phyloP scores from a whole-genome alignment of 306 rosid species.

The Alnus rubra region DNA sequence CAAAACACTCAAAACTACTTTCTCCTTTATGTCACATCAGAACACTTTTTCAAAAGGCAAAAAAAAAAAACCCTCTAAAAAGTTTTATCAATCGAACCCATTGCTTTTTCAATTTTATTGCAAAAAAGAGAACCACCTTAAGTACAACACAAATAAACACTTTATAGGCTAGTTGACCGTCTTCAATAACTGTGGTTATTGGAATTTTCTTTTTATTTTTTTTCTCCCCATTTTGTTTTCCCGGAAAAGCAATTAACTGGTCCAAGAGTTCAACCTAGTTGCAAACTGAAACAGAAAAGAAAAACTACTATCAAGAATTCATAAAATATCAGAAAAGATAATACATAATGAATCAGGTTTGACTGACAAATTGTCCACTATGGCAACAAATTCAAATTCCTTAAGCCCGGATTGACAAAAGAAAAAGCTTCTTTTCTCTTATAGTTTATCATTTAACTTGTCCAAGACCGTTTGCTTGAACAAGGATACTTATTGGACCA shows the following conservation, averaged over 20 bases:
- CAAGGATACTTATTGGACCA: neutral
- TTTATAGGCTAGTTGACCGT: neutral
- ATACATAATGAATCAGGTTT: neutral
- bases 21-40: no score
- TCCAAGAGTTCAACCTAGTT: neutral
- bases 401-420: neutral
- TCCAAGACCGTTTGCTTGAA: neutral
- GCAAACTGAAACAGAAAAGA: neutral
- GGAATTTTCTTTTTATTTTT: neutral
- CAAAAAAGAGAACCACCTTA: neutral
- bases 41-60: no score
- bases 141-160: neutral
- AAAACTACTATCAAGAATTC: neutral
- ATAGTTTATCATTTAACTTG: neutral
- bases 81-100: no score
- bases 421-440: neutral
- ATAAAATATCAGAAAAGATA: neutral
- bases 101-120: neutral
- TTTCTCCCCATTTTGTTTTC: neutral
- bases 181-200: neutral
- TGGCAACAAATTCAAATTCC: neutral
- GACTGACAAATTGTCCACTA: neutral
- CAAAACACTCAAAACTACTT: no score
- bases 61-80: no score
- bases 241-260: neutral